Evolutionary conservation across 331 rosid species (phyloP).

Genomic region (Malus hybrid): DNA sequence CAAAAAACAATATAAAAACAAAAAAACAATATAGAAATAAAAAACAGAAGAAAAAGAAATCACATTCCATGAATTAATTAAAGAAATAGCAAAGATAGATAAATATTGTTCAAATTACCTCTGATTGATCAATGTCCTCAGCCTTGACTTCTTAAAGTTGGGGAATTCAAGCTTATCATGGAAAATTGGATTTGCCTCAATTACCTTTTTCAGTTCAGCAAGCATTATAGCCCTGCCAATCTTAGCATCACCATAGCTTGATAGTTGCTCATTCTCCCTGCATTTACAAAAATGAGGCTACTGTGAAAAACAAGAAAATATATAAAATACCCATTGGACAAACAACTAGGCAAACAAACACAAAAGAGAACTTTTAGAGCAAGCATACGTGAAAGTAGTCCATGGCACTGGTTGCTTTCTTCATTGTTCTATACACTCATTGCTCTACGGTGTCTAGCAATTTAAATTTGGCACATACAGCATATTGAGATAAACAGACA

Average conservation of each 20-base stretch:
- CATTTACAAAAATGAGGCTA: neutral
- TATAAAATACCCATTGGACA: neutral
- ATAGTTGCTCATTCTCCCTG: conserved; percentile 21
- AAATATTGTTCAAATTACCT: conserved; percentile 1
- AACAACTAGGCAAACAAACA: neutral
- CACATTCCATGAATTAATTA: neutral
- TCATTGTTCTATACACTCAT: too few relatives aligned
- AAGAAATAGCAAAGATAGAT: neutral
- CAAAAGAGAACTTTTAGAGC: neutral
- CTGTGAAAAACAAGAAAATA: neutral
- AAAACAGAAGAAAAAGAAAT: neutral
- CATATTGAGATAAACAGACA: neutral
- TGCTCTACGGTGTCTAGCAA: neutral
- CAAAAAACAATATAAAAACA: neutral
- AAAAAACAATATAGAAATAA: neutral
- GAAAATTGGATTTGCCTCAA: conserved; percentile 11
- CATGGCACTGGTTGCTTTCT: neutral
- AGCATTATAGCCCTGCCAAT: conserved; percentile 5
- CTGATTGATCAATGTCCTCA: conserved; percentile 8
- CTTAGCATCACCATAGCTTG: conserved; percentile 3
- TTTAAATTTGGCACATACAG: neutral
- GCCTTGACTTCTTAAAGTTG: conserved; percentile 4
- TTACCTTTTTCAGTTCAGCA: neutral
- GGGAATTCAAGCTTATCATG: conserved; percentile 10
- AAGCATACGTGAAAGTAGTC: neutral